Evolutionary conservation across 805 yeast genomes (phyloP).

Genomic region (Clavispora fructus): DNA sequence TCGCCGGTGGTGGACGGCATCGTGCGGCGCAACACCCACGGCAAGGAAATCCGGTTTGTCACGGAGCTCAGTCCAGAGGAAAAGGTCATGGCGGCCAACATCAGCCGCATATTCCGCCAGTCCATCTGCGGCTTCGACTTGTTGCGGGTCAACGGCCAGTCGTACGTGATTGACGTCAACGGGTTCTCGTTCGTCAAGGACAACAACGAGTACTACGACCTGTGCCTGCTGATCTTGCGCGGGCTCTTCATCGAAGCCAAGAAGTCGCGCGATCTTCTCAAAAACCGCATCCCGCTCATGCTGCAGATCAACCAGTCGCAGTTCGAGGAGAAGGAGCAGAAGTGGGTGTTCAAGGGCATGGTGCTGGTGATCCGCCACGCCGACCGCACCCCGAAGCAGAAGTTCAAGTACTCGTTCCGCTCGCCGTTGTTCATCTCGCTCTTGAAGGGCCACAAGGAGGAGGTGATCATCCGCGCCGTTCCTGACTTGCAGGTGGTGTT

Average conservation of each 20-base stretch:
- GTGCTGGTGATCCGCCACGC: constrained; percentile 94
- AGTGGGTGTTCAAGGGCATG: constrained; percentile 94
- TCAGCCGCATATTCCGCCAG: constrained; percentile 75
- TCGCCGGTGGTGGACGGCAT: constrained; percentile 99
- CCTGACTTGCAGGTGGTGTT: constrained; percentile 81
- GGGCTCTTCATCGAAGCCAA: constrained; percentile 59
- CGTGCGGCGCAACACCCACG: constrained; percentile 94
- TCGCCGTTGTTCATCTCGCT: constrained; percentile 81
- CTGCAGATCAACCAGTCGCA: constrained; percentile 33
- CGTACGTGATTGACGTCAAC: constrained; percentile 94
- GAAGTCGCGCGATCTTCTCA: constrained; percentile 35
- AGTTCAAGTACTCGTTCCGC: constrained; percentile 90
- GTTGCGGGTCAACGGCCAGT: constrained; percentile 78
- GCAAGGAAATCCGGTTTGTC: constrained; percentile 89
- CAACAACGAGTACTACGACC: constrained; percentile 78
- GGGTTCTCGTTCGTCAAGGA: constrained; percentile 98
- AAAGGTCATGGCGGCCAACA: constrained; percentile 71
- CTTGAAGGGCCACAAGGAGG: constrained; percentile 91
- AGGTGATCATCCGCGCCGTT: constrained; percentile 88
- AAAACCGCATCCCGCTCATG: constrained; percentile 31
- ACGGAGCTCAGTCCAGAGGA: constrained; percentile 77
- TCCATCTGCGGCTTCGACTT: constrained; percentile 97
- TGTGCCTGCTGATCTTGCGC: constrained; percentile 72
- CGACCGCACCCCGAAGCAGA: constrained; percentile 97
- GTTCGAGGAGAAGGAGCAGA: constrained; percentile 65